Evolutionary conservation across 2,329 filamentous ascomycete species (phyloP).

Genomic region (Colletotrichum gigasporum): DNA sequence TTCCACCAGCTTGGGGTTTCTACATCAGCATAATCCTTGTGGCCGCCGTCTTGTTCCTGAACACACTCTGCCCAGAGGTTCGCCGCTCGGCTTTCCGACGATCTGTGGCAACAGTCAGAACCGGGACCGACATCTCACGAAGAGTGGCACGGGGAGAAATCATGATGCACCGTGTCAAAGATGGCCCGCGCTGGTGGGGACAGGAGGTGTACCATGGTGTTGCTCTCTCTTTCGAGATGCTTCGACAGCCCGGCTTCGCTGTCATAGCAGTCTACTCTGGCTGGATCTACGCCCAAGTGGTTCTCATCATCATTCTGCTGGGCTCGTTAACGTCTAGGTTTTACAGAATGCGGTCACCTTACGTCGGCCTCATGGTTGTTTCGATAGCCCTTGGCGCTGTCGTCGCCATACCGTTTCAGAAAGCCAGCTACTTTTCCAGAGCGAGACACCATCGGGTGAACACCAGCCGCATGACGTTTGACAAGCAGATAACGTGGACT

Average conservation of each 20-base stretch:
- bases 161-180: conserved; percentile 78
- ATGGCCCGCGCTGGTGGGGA: conserved; percentile 79
- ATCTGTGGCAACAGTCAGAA: conserved; percentile 72
- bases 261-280: conserved; percentile 76
- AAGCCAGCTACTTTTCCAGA: conserved; percentile 74
- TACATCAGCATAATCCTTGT: conserved; percentile 77
- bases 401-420: conserved; percentile 77
- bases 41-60: conserved; percentile 72
- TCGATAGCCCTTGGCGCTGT: conserved; percentile 75
- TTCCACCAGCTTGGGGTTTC: conserved; percentile 78
- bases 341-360: conserved; percentile 71
- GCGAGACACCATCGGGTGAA: conserved; percentile 66
- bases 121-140: conserved; percentile 59
- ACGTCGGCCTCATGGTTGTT: conserved; percentile 73
- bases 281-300: conserved; percentile 83
- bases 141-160: conserved; percentile 77
- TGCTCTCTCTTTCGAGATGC: conserved; percentile 73
- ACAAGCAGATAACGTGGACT: conserved; percentile 72
- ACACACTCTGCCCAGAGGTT: conserved; percentile 77
- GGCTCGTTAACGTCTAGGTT: conserved; percentile 76
- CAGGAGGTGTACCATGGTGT: conserved; percentile 79
- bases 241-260: conserved; percentile 78
- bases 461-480: conserved; percentile 74
- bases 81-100: conserved; percentile 74
- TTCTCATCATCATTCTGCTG: conserved; percentile 76